Evolutionary conservation across 176 grass and related monocot species (phyloP), one percentile per base, ranked within the genome.

Genomic region (Oropetium thomaeum): DNA sequence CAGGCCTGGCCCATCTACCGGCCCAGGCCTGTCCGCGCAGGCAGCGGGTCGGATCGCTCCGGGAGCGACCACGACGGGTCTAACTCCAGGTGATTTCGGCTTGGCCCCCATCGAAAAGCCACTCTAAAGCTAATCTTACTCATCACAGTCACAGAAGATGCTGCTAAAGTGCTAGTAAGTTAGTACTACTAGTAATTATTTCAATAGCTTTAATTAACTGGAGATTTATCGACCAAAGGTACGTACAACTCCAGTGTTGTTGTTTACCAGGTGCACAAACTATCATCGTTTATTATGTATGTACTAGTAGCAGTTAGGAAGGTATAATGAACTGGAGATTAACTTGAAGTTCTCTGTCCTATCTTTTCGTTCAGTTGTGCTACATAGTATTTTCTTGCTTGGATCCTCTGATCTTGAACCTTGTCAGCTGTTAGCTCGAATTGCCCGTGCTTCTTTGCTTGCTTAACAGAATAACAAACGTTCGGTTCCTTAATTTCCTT

Each of bases 1-100:
- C 58, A 58, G 32, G 37, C 62, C 14, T 93, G 90, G 90, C 79
- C 90, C 71, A 87, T 90, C 6, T 90, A 92, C 78, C 75, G 82
- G 58, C 86, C 92, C 69, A 79, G 43, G 19, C 73, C 89, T 29
- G 67, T 86, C 58, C 73, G 63, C 17, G 81, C 49, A 8, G 77
- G 83, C 65, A 77, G n/a, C 37, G 83, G 86, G 37, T 54, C 67
- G 26, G 83, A 77, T 62, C 65, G 80, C 55, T 65, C 38, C 33
- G 63, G 78, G 26, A 62, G 68, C 20, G 78, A 85, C 31, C 68
- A 63, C 7, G 79, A 83, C 64, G 69, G 52, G 33, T 90, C 84
- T n/a, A 80, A 64, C 12, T 77, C 67, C 33, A 67, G 80, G 16
- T 93, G 76, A 89, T 52, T 22, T 10, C n/a, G 54, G 16, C 23